phyloP scores from a whole-genome alignment of 768 basidiomycete species.

The Rubroboletus satanas region DNA sequence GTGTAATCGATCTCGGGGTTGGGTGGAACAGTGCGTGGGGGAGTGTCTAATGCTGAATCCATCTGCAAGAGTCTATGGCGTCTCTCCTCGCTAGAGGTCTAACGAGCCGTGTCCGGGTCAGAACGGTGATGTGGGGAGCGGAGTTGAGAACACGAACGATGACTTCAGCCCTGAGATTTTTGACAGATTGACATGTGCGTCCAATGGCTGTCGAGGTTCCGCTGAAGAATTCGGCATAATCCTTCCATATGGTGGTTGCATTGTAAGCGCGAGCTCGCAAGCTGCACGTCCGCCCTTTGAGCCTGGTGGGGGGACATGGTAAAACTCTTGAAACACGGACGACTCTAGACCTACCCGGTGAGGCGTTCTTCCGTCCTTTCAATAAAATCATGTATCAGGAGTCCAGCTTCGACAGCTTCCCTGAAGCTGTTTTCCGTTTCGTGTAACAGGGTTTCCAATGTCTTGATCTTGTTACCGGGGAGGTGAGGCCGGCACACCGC shows the following conservation, averaged over 20 bases:
- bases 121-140: too few species aligned
- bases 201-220: slow-evolving; percentile 5
- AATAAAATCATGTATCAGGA: not conserved
- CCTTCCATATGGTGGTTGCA: not conserved
- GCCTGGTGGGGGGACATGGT: not conserved
- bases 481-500: not conserved
- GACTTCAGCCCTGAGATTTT: not conserved
- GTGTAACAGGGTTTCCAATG: not conserved
- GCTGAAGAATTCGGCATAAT: not conserved
- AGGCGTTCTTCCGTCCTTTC: not conserved
- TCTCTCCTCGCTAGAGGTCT: not conserved
- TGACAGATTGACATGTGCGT: not conserved
- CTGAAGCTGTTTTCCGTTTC: not conserved
- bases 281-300: not conserved
- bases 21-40: too few species aligned
- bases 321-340: not conserved
- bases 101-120: not conserved
- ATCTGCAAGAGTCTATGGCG: not conserved
- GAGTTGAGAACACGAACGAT: slow-evolving; percentile 3
- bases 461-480: not conserved
- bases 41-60: too few species aligned
- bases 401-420: not conserved
- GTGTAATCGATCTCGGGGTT: accelerated
- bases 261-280: not conserved
- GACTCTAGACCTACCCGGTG: not conserved